These are phyloP conservation scores for Colletotrichum lini DNA, from an alignment of 2,329 filamentous ascomycete genomes.

Conservation along the genomic window DNA sequence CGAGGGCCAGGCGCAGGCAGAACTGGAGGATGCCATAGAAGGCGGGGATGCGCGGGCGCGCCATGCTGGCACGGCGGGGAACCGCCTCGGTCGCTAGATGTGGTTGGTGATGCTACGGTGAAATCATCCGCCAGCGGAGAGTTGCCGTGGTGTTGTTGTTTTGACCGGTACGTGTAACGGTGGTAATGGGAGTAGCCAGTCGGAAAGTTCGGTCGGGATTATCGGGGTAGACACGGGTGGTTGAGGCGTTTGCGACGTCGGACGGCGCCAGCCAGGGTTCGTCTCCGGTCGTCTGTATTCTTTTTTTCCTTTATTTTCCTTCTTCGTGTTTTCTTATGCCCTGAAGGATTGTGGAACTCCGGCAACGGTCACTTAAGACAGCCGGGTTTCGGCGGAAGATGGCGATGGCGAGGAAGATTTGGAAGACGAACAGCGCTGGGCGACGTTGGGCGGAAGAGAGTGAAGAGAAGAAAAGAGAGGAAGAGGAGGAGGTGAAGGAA, in stretches of 20 bases:
- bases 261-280: not conserved
- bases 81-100: constrained; percentile 16
- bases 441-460: not conserved
- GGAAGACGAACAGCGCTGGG: not conserved
- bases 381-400: not conserved
- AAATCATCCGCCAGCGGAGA: constrained; percentile 26
- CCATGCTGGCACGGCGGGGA: constrained; percentile 34
- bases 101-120: constrained; percentile 27
- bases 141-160: not conserved
- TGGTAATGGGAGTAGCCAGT: not conserved
- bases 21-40: constrained; percentile 44
- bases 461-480: not conserved
- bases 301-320: not conserved
- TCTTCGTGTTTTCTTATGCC: not conserved
- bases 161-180: not conserved
- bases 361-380: constrained; percentile 1
- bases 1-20: constrained; percentile 42
- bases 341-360: not conserved
- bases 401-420: not conserved
- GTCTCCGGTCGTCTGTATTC: not conserved
- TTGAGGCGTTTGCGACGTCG: not conserved
- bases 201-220: not conserved
- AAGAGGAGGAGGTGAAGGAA: not conserved
- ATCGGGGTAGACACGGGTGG: too few relatives aligned
- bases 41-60: constrained; percentile 41